These are phyloP conservation scores for Phaeotremella fagi DNA, from an alignment of 768 basidiomycete genomes.

Conservation along the genomic window DNA sequence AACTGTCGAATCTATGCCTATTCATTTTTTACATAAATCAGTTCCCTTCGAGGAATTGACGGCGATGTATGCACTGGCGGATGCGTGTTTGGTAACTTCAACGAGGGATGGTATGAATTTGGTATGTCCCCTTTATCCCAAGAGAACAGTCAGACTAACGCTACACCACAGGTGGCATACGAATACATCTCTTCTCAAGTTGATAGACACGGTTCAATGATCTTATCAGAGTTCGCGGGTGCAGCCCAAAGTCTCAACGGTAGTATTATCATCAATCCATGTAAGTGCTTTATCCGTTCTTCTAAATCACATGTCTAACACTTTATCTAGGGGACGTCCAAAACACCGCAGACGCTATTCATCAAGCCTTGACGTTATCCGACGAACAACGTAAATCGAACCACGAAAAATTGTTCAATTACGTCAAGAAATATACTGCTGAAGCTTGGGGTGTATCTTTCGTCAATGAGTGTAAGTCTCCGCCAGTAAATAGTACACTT, in stretches of 20 bases:
- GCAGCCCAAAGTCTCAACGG: conserved; percentile 95
- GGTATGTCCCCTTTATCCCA: conserved; percentile 56
- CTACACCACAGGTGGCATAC: conserved; percentile 80
- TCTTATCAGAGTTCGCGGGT: conserved; percentile 96
- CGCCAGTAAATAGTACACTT: neutral
- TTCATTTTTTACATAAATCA: conserved; percentile 98
- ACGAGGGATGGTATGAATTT: conserved; percentile 99
- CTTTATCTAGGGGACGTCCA: conserved; percentile 73
- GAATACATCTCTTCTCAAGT: conserved; percentile 97
- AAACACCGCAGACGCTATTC: conserved; percentile 94
- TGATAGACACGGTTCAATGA: conserved; percentile 89
- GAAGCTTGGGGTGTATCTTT: conserved; percentile 48
- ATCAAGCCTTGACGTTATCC: conserved; percentile 88
- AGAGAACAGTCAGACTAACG: too few species aligned
- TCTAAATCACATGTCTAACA: neutral
- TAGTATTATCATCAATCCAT: conserved; percentile 90
- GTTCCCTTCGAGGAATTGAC: conserved; percentile 90
- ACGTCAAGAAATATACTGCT: conserved; percentile 47
- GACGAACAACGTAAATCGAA: conserved; percentile 78
- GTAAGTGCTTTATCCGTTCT: conserved; percentile 19
- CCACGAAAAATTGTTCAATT: conserved; percentile 87
- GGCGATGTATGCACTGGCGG: conserved; percentile 93
- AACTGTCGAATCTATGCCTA: conserved; percentile 99
- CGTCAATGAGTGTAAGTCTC: conserved; percentile 43
- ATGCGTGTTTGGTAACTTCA: conserved; percentile 90